Evolutionary conservation across 2,329 filamentous ascomycete genomes (phyloP).

Genomic region (Xylariales sp.): DNA sequence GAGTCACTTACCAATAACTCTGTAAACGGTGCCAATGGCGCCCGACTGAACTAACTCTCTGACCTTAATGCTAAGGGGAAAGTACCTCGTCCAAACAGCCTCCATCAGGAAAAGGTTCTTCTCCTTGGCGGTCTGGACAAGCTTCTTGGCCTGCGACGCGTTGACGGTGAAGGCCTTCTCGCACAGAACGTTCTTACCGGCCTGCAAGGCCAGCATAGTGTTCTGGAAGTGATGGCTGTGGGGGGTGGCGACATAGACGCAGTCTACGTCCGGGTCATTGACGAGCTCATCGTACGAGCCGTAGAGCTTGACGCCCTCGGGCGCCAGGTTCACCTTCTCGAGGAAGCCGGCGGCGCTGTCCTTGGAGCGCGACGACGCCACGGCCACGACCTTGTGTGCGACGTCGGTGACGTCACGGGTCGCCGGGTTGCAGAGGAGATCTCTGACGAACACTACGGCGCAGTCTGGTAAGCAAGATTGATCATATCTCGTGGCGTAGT

Average conservation of each 20-base stretch:
- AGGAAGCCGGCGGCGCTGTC: slow-evolving; percentile 79
- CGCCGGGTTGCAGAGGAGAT: slow-evolving; percentile 79
- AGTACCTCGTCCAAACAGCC: slow-evolving; percentile 90
- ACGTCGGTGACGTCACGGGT: slow-evolving; percentile 77
- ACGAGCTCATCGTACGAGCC: slow-evolving; percentile 86
- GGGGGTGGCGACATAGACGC: slow-evolving; percentile 89
- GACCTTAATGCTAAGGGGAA: slow-evolving; percentile 82
- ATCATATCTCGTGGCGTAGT: neutral
- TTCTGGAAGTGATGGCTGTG: slow-evolving; percentile 96
- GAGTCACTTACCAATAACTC: slow-evolving; percentile 61
- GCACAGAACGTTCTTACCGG: slow-evolving; percentile 88
- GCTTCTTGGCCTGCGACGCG: slow-evolving; percentile 77
- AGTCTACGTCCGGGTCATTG: slow-evolving; percentile 80
- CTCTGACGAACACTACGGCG: slow-evolving; percentile 74
- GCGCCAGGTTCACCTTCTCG: slow-evolving; percentile 71
- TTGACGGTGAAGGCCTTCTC: slow-evolving; percentile 93
- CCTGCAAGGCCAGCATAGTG: slow-evolving; percentile 82
- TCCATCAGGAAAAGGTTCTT: slow-evolving; percentile 86
- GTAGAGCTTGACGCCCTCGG: slow-evolving; percentile 76
- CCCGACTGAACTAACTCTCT: slow-evolving; percentile 70
- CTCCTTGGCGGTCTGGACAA: slow-evolving; percentile 76
- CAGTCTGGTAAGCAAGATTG: slow-evolving; percentile 10
- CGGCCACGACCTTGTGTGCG: slow-evolving; percentile 80
- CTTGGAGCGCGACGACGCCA: slow-evolving; percentile 80
- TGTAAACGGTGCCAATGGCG: slow-evolving; percentile 70